These are phyloP conservation scores for Tremellales sp. DNA, from an alignment of 1,284 basidiomycete species.

Conservation along the genomic window DNA sequence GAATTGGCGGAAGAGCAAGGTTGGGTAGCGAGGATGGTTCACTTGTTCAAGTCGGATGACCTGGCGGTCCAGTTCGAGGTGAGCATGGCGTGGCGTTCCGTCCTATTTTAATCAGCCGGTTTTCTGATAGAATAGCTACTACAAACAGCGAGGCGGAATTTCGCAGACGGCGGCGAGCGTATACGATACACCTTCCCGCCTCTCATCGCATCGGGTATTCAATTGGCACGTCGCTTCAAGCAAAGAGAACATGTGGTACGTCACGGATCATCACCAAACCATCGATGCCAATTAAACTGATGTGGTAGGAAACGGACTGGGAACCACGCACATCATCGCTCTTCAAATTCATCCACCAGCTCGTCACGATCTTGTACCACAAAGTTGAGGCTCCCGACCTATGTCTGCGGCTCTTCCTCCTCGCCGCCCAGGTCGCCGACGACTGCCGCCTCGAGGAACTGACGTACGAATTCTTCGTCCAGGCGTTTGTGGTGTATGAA, in stretches of 20 bases:
- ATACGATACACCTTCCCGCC: constrained; percentile 94
- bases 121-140: constrained; percentile 57
- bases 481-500: constrained; percentile 92
- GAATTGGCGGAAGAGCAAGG: constrained; percentile 95
- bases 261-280: neutral
- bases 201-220: constrained; percentile 82
- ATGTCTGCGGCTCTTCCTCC: constrained; percentile 86
- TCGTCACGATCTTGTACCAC: constrained; percentile 82
- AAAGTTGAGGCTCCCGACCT: constrained; percentile 86
- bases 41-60: constrained; percentile 80
- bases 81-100: constrained; percentile 32
- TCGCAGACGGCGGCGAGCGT: constrained; percentile 83
- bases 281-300: neutral
- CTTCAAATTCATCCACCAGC: constrained; percentile 86
- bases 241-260: constrained; percentile 53
- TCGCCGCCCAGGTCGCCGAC: constrained; percentile 85
- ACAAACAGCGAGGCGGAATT: constrained; percentile 80
- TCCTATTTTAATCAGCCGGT: neutral
- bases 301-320: constrained; percentile 70
- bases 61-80: constrained; percentile 83
- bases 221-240: constrained; percentile 83
- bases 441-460: constrained; percentile 90
- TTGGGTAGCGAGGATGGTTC: constrained; percentile 94
- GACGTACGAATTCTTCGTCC: constrained; percentile 91
- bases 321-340: constrained; percentile 71